Evolutionary conservation across 2,329 filamentous ascomycete genomes (phyloP).

Genomic region (Madurella fahalii): DNA sequence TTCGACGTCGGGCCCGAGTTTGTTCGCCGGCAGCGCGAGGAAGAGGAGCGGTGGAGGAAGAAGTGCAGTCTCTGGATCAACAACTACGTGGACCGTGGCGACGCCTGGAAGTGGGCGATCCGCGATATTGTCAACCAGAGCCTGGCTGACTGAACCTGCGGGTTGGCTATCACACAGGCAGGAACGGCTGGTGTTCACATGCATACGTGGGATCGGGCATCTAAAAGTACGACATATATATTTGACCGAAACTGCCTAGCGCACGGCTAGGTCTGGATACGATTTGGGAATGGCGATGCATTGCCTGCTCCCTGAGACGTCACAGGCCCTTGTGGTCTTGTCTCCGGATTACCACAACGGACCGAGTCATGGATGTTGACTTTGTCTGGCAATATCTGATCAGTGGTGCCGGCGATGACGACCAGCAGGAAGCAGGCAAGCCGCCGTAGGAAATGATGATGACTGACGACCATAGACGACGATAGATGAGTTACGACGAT

Average conservation of each 20-base stretch:
- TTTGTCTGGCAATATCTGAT: neutral
- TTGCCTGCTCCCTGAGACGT: neutral
- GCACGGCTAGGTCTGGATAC: neutral
- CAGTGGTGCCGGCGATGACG: neutral
- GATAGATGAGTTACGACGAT: neutral
- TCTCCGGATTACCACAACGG: too few relatives aligned
- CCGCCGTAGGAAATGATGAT: neutral
- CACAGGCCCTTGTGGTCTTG: neutral
- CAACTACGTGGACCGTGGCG: slow-evolving; percentile 49
- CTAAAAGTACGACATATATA: neutral
- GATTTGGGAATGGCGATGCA: neutral
- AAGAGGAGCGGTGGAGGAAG: slow-evolving; percentile 86
- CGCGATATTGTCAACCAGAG: slow-evolving; percentile 49
- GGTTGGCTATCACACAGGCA: neutral
- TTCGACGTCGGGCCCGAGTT: slow-evolving; percentile 97
- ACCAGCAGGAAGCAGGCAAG: neutral
- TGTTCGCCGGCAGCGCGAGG: slow-evolving; percentile 79
- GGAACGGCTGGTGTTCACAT: too few relatives aligned
- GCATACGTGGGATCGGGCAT: neutral
- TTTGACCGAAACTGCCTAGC: neutral
- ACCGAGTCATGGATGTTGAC: neutral
- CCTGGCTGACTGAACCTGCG: slow-evolving; percentile 13
- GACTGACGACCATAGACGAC: neutral
- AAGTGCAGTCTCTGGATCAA: slow-evolving; percentile 83
- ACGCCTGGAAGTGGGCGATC: slow-evolving; percentile 74